Conservation (phyloP, 805 yeast species). For the Saccharomycopsis sp. region DNA sequence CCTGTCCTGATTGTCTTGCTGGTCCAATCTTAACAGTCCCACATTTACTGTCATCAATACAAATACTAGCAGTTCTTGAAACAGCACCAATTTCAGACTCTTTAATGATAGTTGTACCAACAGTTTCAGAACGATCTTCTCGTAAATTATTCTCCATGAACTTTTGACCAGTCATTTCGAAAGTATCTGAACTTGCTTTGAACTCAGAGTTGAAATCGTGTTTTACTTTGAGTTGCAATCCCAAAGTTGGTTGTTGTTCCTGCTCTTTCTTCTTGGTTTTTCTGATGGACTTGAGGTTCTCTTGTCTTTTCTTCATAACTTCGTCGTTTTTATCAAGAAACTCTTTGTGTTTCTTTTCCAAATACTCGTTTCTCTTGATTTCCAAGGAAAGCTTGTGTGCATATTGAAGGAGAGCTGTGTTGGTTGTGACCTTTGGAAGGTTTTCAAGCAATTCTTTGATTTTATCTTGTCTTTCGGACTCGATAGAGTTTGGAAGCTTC, state of each 20-base stretch:
- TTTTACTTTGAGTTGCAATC: neutral
- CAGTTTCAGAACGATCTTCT: neutral
- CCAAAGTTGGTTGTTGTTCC: neutral
- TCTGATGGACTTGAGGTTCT: neutral
- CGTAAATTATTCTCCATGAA: conserved; percentile 9
- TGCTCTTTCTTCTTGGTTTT: neutral
- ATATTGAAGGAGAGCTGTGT: conserved; percentile 20
- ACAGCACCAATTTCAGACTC: neutral
- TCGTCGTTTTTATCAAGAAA: conserved; percentile 9
- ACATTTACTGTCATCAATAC: conserved; percentile 14
- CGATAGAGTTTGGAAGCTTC: conserved; percentile 9
- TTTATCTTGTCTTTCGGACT: conserved; percentile 10
- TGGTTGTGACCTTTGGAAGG: conserved; percentile 20
- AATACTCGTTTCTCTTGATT: conserved; percentile 14
- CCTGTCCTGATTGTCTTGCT: conserved; percentile 10
- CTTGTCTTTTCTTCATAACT: neutral
- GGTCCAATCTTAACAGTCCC: conserved; percentile 20
- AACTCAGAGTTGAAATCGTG: conserved; percentile 6
- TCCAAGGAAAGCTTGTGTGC: conserved; percentile 18
- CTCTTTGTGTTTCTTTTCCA: conserved; percentile 15
- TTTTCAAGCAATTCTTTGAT: conserved; percentile 13
- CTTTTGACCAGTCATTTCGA: conserved; percentile 6
- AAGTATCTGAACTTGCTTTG: conserved; percentile 1
- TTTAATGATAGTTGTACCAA: neutral
- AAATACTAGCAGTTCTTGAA: conserved; percentile 17